phyloP scores from a whole-genome alignment of 176 grass and related monocot genomes.

The Musa beccarii region DNA sequence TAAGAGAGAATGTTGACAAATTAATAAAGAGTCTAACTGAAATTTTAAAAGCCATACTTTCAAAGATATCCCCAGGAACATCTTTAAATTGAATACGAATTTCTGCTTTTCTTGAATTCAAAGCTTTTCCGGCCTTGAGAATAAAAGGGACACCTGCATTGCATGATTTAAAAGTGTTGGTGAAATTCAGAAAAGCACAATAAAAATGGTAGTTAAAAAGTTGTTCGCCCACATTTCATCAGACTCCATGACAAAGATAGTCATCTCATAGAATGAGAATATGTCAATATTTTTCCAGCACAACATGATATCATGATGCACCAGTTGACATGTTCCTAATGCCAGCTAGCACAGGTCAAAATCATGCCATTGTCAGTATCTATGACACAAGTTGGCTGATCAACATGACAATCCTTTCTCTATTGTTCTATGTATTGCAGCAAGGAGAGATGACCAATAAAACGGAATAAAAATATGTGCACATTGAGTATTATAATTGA shows the following conservation, averaged over 20 bases:
- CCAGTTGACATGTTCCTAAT: neutral
- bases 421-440: neutral
- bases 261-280: neutral
- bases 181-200: conserved; percentile 14
- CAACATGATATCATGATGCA: neutral
- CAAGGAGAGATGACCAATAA: neutral
- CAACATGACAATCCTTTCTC: neutral
- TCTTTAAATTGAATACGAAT: conserved; percentile 98
- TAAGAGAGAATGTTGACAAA: neutral
- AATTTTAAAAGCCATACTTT: conserved; percentile 41
- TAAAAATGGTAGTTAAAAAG: conserved; percentile 1
- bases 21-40: neutral
- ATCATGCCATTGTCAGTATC: neutral
- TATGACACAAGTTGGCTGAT: neutral
- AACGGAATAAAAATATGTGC: neutral
- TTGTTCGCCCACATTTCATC: neutral
- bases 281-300: neutral
- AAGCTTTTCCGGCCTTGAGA: conserved; percentile 96
- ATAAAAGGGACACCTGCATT: conserved; percentile 92
- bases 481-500: neutral
- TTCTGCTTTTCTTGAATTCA: conserved; percentile 94
- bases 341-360: neutral
- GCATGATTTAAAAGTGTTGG: conserved; percentile 25
- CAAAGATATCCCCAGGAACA: conserved; percentile 99
- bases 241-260: neutral